phyloP scores from a whole-genome alignment of 2,329 filamentous ascomycete genomes.

The Penicillium sp. region DNA sequence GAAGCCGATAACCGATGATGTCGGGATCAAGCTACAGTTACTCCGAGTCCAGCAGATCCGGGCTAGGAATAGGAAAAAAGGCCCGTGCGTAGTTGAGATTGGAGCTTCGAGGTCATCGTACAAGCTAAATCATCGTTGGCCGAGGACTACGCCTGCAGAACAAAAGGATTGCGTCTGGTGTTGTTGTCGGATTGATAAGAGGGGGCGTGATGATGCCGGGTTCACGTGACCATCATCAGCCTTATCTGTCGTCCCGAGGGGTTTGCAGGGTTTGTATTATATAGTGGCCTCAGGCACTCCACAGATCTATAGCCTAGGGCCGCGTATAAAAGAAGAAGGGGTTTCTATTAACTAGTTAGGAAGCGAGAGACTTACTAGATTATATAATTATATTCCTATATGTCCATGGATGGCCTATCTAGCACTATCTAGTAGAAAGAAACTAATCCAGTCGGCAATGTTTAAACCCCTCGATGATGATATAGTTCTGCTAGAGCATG shows the following conservation, averaged over 20 bases:
- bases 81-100: constrained; percentile 17
- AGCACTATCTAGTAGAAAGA: no score
- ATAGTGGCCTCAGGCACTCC: no score
- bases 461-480: no score
- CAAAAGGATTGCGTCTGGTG: constrained; percentile 10
- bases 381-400: no score
- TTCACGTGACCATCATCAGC: constrained; percentile 18
- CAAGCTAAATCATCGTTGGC: constrained; percentile 18
- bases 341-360: no score
- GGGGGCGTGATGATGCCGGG: constrained; percentile 12
- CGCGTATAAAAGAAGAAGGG: no score
- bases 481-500: no score
- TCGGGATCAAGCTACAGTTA: constrained; percentile 21
- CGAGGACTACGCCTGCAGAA: constrained; percentile 15
- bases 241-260: constrained; percentile 1
- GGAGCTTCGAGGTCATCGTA: constrained; percentile 25
- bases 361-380: no score
- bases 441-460: no score
- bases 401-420: no score
- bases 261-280: no score
- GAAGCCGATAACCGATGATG: constrained; percentile 13
- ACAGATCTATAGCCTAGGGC: no score
- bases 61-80: constrained; percentile 16
- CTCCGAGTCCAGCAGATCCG: constrained; percentile 15
- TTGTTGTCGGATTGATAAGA: constrained; percentile 21